Evolutionary conservation across 1,284 basidiomycete genomes (phyloP).

Genomic region (Trichosporon asahii): DNA sequence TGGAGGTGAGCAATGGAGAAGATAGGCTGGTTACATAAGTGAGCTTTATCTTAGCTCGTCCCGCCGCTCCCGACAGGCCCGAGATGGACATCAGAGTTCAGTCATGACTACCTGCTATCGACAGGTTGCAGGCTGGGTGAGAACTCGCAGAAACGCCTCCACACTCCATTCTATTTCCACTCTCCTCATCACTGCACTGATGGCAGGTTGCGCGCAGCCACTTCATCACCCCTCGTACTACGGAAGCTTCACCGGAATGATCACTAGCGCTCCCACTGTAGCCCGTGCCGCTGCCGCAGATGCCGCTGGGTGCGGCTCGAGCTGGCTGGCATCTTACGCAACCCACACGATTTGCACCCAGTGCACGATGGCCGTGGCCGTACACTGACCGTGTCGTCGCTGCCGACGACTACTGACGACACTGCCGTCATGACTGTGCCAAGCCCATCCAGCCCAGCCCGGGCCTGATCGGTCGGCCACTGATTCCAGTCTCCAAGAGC

Average conservation of each 20-base stretch:
- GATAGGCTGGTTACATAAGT: neutral
- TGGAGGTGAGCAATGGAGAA: no score
- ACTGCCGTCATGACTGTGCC: neutral
- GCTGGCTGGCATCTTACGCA: neutral
- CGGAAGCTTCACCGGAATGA: neutral
- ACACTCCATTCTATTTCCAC: neutral
- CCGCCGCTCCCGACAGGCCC: conserved; percentile 1
- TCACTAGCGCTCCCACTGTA: neutral
- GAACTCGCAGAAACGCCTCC: neutral
- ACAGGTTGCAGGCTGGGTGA: neutral
- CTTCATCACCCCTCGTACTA: neutral
- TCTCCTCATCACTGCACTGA: neutral
- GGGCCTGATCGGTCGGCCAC: neutral
- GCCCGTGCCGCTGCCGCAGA: neutral
- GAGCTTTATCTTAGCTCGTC: neutral
- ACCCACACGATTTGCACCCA: no score
- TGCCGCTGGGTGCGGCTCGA: neutral
- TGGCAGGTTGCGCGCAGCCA: conserved; percentile 1
- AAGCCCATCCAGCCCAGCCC: neutral
- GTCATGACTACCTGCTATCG: neutral
- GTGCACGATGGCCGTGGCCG: neutral
- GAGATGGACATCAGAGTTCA: neutral
- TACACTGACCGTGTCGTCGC: neutral
- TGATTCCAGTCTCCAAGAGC: neutral
- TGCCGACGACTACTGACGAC: neutral